phyloP scores from a whole-genome alignment of 169 alveolate species.

The Eimeria sp. region DNA sequence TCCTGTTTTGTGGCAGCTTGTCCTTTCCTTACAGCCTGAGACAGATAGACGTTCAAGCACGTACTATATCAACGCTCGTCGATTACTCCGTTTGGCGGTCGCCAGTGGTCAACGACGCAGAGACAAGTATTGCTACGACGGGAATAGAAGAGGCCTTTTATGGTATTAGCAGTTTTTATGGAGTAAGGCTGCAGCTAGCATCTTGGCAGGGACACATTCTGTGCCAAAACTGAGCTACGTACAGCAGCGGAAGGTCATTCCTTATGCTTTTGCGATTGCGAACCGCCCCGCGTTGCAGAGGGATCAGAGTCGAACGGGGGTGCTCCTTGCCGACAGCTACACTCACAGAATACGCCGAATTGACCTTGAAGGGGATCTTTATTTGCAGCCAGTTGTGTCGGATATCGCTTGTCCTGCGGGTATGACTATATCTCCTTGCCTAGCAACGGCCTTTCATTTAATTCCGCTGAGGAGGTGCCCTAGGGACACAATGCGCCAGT shows the following conservation, averaged over 20 bases:
- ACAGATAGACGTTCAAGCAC: constrained; percentile 16
- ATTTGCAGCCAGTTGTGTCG: not conserved
- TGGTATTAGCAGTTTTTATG: constrained; percentile 51
- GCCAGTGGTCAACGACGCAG: constrained; percentile 38
- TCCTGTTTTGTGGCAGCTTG: not conserved
- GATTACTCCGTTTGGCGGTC: constrained; percentile 60
- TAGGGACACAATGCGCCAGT: not conserved
- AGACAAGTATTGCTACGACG: constrained; percentile 15
- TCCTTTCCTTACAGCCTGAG: not conserved
- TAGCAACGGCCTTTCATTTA: not conserved
- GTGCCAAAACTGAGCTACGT: not conserved
- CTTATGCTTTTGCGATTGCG: not conserved
- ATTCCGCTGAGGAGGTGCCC: not conserved
- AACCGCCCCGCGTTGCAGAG: not conserved
- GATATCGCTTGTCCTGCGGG: constrained; percentile 63
- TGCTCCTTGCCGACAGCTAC: constrained; percentile 55
- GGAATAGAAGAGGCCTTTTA: constrained; percentile 41
- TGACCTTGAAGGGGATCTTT: constrained; percentile 25
- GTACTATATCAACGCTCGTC: not conserved
- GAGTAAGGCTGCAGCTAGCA: constrained; percentile 3
- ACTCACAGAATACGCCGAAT: constrained; percentile 69
- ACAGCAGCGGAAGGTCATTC: not conserved
- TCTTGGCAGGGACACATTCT: not conserved
- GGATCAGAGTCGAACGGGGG: constrained; percentile 29
- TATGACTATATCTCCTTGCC: not conserved